Evolutionary conservation across 176 grass and related monocot species (phyloP), one percentile per base, ranked within the genome.

Genomic region (Miscanthus lutarioriparius): DNA sequence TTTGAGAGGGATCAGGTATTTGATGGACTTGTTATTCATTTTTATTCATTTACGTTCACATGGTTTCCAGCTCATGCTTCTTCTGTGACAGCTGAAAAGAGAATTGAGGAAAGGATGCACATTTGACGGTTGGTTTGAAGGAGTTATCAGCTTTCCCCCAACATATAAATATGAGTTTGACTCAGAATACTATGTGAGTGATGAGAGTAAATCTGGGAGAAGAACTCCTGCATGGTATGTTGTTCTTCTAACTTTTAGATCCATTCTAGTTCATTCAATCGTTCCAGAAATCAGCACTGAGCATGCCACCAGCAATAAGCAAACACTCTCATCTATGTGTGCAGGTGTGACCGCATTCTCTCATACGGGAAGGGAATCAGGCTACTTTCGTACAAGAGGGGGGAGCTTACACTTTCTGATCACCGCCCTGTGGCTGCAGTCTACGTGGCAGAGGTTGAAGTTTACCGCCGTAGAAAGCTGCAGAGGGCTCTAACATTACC

Each of bases 171-270:
- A 95, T 26, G 91, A 98, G 37, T 85, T 94, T 72, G 76, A 98
- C 58, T 90, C 93, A 47, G 93, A 92, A 56, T 89, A 86, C 27
- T 98, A 93, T 79, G 77, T 79, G 39, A 76, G 75, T 25, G 93
- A 93, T 43, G 87, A 81, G 28, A 47, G 79, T 67, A 92, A 81
- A 51, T 79, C 85, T 3, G 91, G 87, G n/a, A 93, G 82, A 80
- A 93, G 93, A 89, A 95, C 89, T 70, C 96, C 93, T 86, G 96
- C 96, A 82, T 98, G 96, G 96, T 98, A 95, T 75, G 73, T 15
- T 38, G 2, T 59, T 67, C 54, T 8, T 53, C 20, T 36, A 56
- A 26, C 9, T 45, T 45, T 22, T 19, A 51, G 7, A 71, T 66
- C 49, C 32, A 73, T 80, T 27, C 3, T 65, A 74, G 10, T 82